Percentiles rank a stretch among this genome's conserved stretches.
Evolutionary conservation across 2,329 filamentous ascomycete genomes (phyloP).

Genomic region (Neofusicoccum laricinum): DNA sequence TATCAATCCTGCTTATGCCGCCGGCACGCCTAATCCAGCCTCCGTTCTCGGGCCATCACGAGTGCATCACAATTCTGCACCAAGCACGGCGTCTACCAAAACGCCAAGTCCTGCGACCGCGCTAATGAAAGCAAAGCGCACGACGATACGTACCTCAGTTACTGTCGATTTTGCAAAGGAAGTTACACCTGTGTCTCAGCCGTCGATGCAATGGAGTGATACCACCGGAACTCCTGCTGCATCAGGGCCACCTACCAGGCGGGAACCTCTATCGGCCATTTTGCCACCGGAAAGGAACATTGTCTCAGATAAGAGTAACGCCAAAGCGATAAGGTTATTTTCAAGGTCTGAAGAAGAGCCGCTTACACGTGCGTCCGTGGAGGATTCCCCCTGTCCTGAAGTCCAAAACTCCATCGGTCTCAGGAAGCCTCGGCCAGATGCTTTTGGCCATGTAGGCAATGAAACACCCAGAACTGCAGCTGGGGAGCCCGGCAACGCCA

Average conservation of each 20-base stretch:
- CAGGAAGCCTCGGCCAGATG: neutral
- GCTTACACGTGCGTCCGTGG: neutral
- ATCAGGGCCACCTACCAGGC: neutral
- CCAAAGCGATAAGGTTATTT: neutral
- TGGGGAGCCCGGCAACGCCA: neutral
- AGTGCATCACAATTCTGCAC: neutral
- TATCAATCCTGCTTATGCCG: neutral
- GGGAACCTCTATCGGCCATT: neutral
- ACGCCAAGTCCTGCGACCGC: conserved; percentile 1
- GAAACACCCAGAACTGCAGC: neutral
- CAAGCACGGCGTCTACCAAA: neutral
- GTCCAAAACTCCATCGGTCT: neutral
- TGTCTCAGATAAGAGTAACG: neutral
- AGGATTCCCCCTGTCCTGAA: neutral
- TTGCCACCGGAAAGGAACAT: neutral
- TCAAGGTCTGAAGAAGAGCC: neutral
- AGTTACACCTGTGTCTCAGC: neutral
- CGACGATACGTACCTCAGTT: neutral
- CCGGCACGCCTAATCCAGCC: neutral
- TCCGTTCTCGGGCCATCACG: neutral
- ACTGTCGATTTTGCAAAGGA: neutral
- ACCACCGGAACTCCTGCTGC: neutral
- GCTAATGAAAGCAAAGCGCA: neutral
- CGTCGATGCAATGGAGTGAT: conserved; percentile 2
- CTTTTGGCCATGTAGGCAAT: too few species aligned